Percentiles rank a stretch among this genome's conserved stretches.
Conservation (phyloP, 1,284 basidiomycete genomes). For the Rugosomyces carneus region DNA sequence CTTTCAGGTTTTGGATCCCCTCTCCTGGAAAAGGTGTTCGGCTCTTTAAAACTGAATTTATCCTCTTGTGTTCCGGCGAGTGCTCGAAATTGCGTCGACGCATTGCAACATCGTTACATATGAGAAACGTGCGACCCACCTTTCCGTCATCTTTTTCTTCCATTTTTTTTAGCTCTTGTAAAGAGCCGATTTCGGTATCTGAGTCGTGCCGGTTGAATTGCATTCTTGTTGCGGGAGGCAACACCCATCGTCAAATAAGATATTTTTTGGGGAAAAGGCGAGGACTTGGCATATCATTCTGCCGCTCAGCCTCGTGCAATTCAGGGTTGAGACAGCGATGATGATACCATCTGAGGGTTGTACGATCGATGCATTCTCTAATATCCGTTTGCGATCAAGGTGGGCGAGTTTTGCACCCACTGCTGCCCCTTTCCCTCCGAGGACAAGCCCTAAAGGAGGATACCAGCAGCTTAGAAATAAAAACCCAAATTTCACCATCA, state of each 20-base stretch:
- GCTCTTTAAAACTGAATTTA: not conserved
- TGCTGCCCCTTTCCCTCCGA: not conserved
- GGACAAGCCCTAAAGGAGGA: not conserved
- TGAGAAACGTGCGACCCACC: not conserved
- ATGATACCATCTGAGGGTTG: not conserved
- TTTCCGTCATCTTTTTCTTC: not conserved
- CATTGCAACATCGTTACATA: not conserved
- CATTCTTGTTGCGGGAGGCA: not conserved
- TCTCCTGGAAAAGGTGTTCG: not conserved
- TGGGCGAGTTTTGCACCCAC: not conserved
- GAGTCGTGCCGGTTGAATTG: not conserved
- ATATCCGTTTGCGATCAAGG: not conserved
- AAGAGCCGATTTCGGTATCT: not conserved
- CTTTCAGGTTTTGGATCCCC: slow-evolving; percentile 1
- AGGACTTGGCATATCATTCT: not conserved
- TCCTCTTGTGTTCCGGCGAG: not conserved
- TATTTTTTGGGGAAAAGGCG: not conserved
- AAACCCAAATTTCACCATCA: not conserved
- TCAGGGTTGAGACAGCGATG: not conserved
- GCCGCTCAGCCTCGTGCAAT: not conserved
- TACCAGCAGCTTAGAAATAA: not conserved
- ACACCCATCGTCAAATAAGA: not conserved
- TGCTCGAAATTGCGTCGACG: not conserved
- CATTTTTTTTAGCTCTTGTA: not conserved
- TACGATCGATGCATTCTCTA: not conserved